These are phyloP conservation scores for Sonneratia alba DNA, from an alignment of 345 rosid species.

Conservation along the genomic window DNA sequence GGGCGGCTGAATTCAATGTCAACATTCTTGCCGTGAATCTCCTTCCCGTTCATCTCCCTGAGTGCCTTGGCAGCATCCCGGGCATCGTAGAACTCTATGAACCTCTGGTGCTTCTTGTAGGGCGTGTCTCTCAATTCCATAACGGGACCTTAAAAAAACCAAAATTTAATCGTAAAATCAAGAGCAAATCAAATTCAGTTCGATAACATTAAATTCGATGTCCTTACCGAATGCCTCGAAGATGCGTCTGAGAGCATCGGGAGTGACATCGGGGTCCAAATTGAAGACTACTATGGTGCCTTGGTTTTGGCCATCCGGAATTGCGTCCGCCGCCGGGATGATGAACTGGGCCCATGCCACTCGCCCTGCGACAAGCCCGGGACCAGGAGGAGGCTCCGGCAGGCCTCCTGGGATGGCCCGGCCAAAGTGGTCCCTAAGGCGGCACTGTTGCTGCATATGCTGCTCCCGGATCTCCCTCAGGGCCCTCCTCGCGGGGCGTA, in stretches of 20 bases:
- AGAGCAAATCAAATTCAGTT: too few species aligned
- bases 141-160: constrained; percentile 37
- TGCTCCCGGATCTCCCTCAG: constrained; percentile 51
- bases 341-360: constrained; percentile 65
- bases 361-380: constrained; percentile 45
- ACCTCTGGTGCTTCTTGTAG: constrained; percentile 67
- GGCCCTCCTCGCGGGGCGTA: constrained; percentile 57
- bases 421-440: constrained; percentile 14
- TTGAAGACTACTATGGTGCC: constrained; percentile 82
- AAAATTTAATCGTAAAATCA: too few species aligned
- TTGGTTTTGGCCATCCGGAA: constrained; percentile 71
- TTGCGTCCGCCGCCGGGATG: constrained; percentile 45
- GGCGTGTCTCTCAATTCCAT: constrained; percentile 91
- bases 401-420: constrained; percentile 1
- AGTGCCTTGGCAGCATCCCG: constrained; percentile 79
- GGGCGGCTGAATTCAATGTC: constrained; percentile 80
- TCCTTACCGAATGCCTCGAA: constrained; percentile 59
- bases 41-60: constrained; percentile 56
- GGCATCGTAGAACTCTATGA: constrained; percentile 72
- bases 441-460: constrained; percentile 50
- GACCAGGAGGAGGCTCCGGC: constrained; percentile 15
- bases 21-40: constrained; percentile 43
- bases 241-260: constrained; percentile 33
- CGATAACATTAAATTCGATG: too few species aligned
- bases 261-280: constrained; percentile 56